Percentiles rank a stretch among this genome's conserved stretches.
These are phyloP conservation scores for Salix koriyanagi DNA, from an alignment of 345 rosid species.

Conservation along the genomic window DNA sequence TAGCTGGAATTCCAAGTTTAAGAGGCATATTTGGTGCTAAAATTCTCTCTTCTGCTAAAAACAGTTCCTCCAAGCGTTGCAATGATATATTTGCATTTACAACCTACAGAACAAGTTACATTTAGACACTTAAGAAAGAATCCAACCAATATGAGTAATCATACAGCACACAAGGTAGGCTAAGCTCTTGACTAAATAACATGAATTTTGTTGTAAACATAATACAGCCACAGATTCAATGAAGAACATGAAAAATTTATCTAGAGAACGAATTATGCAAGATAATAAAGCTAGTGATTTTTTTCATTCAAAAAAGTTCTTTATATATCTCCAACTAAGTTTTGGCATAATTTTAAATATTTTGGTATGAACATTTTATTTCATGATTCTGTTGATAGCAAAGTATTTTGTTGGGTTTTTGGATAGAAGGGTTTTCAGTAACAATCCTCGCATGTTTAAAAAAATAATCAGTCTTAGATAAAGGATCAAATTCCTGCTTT, in stretches of 20 bases:
- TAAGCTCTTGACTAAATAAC: not conserved
- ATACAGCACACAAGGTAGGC: not conserved
- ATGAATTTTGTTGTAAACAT: not conserved
- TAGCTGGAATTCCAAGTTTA: conserved; percentile 66
- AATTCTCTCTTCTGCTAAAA: conserved; percentile 77
- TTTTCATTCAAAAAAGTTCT: not conserved
- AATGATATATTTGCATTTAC: conserved; percentile 85
- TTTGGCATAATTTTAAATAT: not conserved
- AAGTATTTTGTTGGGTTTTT: not conserved
- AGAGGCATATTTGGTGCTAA: conserved; percentile 72
- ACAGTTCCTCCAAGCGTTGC: conserved; percentile 83
- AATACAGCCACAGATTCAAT: not conserved
- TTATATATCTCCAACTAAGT: not conserved
- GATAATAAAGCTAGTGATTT: not conserved
- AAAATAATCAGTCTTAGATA: not conserved
- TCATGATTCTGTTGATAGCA: not conserved
- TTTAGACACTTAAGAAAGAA: not conserved
- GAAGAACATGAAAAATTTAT: not conserved
- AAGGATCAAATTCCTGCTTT: not conserved
- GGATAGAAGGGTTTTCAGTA: not conserved
- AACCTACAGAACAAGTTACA: conserved; percentile 43
- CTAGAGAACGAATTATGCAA: not conserved
- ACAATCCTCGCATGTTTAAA: not conserved
- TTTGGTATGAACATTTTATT: not conserved
- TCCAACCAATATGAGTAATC: not conserved